Evolutionary conservation across 2,329 filamentous ascomycete species (phyloP).

Genomic region (Daldinia eschscholtzii): DNA sequence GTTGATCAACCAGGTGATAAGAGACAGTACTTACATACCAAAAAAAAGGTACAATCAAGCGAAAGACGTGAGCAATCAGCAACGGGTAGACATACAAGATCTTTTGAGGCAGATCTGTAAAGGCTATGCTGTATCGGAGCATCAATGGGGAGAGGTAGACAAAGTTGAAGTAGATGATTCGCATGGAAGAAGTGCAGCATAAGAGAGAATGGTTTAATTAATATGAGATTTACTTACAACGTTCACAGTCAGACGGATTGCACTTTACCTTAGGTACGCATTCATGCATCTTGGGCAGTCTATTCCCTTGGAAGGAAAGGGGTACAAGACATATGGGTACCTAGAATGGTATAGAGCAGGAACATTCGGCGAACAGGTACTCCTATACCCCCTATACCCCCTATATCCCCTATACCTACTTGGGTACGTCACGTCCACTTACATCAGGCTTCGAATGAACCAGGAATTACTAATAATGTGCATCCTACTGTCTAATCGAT

Average conservation of each 20-base stretch:
- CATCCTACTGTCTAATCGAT: not conserved
- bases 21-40: constrained; percentile 46
- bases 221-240: constrained; percentile 4
- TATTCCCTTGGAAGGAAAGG: constrained; percentile 2
- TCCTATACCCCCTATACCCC: not conserved
- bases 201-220: not conserved
- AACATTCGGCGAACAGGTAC: not conserved
- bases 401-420: not conserved
- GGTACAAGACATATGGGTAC: not conserved
- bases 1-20: not conserved
- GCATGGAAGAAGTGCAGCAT: constrained; percentile 6
- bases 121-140: constrained; percentile 38
- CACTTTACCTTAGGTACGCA: not conserved
- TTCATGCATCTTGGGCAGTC: not conserved
- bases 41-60: constrained; percentile 41
- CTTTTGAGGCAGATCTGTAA: constrained; percentile 47
- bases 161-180: constrained; percentile 25
- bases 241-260: not conserved
- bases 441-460: not conserved
- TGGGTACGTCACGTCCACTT: not conserved
- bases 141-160: constrained; percentile 38
- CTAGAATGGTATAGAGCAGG: not conserved
- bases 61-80: constrained; percentile 49
- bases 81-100: constrained; percentile 58
- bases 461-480: not conserved